A percentile compares a stretch with the other conserved stretches of the same genome.
Conservation (phyloP, 495 filamentous ascomycete species). For the Corynascus novoguineensis region DNA sequence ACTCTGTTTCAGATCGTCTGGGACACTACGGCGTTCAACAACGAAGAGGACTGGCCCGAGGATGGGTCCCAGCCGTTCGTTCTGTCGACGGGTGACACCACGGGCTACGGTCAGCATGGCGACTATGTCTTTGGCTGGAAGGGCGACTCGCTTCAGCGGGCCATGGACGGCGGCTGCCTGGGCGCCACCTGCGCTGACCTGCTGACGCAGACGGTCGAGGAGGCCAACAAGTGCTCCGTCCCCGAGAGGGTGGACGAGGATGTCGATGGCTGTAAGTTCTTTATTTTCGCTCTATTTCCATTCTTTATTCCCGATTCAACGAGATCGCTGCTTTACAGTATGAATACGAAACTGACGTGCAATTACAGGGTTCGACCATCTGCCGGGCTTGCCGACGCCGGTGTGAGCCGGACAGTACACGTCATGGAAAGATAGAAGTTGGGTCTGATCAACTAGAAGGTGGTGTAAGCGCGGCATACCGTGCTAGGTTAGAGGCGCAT, state of each 20-base stretch:
- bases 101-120: conserved; percentile 38
- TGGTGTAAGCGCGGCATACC: too few relatives aligned
- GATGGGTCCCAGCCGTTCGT: conserved; percentile 43
- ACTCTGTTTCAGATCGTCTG: conserved; percentile 23
- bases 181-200: conserved; percentile 36
- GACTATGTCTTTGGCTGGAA: conserved; percentile 43
- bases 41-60: conserved; percentile 35
- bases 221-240: conserved; percentile 30
- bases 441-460: too few relatives aligned
- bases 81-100: conserved; percentile 38
- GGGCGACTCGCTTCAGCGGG: conserved; percentile 42
- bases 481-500: too few relatives aligned
- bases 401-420: neutral
- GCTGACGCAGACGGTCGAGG: conserved; percentile 26
- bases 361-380: neutral
- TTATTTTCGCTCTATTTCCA: neutral
- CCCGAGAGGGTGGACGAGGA: conserved; percentile 38
- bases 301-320: neutral
- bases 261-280: conserved; percentile 42
- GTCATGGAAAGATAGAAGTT: neutral
- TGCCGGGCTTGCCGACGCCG: conserved; percentile 4
- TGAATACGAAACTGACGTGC: neutral
- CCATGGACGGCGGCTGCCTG: conserved; percentile 42
- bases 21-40: conserved; percentile 38
- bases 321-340: neutral